A percentile compares a stretch with the other conserved stretches of the same genome.
Conservation (phyloP, 116 monocot genomes). For the Cymodocea nodosa region DNA sequence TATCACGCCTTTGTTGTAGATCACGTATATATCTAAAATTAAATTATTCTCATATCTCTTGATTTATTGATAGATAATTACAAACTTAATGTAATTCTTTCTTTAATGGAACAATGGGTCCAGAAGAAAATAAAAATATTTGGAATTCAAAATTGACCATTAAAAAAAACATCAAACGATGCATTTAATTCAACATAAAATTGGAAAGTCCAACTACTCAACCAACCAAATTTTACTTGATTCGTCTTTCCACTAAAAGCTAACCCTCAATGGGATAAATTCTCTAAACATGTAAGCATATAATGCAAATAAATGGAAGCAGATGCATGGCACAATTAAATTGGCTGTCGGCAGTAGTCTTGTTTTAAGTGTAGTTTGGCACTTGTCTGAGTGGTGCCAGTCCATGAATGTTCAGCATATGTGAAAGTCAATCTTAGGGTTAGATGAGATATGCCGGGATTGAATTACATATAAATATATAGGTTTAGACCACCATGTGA, state of each 20-base stretch:
- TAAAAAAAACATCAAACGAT: background rate
- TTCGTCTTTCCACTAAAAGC: background rate
- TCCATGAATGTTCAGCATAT: too few species aligned
- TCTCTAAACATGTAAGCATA: background rate
- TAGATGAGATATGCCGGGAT: too few species aligned
- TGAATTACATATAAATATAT: background rate
- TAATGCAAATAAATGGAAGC: slow-evolving; percentile 1
- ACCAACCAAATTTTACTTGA: too few species aligned
- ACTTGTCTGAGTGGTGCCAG: too few species aligned
- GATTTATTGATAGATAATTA: background rate
- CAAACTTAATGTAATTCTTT: too few species aligned
- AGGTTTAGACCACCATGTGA: background rate
- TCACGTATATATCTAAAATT: too few species aligned
- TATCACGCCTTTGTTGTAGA: too few species aligned
- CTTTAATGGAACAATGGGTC: too few species aligned
- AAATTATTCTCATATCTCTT: too few species aligned
- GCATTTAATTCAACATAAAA: background rate
- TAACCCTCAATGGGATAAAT: background rate
- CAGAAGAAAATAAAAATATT: too few species aligned
- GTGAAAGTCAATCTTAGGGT: too few species aligned
- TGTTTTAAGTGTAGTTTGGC: background rate
- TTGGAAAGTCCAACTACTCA: background rate
- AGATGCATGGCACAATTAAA: slow-evolving; percentile 1
- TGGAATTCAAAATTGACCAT: too few species aligned
- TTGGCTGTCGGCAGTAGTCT: background rate